Conservation (phyloP, 2,329 filamentous ascomycete species). For the Alternaria sp. region DNA sequence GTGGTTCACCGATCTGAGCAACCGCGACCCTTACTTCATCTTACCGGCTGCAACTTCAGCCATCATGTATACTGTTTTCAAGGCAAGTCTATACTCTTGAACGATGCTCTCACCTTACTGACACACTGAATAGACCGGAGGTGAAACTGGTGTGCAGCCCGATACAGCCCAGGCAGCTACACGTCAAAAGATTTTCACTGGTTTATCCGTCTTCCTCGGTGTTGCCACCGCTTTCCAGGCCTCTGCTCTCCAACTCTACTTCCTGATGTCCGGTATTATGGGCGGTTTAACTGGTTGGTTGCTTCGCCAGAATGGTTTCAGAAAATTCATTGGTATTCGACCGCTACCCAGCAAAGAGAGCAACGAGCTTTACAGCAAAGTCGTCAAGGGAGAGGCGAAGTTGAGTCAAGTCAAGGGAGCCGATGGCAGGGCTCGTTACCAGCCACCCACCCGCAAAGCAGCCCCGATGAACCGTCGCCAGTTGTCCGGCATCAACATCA, state of each 20-base stretch:
- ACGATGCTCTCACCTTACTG: slow-evolving; percentile 18
- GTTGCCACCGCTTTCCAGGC: slow-evolving; percentile 63
- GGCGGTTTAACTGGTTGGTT: slow-evolving; percentile 49
- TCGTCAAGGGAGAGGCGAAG: slow-evolving; percentile 34
- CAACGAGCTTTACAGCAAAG: slow-evolving; percentile 35
- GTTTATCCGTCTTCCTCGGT: slow-evolving; percentile 62
- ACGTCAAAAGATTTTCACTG: slow-evolving; percentile 53
- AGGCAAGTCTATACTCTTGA: slow-evolving; percentile 54
- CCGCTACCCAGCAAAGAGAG: slow-evolving; percentile 30
- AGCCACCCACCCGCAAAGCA: slow-evolving; percentile 25
- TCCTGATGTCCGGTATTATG: slow-evolving; percentile 56
- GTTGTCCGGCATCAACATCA: slow-evolving; percentile 34
- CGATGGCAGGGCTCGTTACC: slow-evolving; percentile 39
- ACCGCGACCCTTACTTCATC: slow-evolving; percentile 77
- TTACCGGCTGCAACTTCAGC: slow-evolving; percentile 69
- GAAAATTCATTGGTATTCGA: slow-evolving; percentile 47
- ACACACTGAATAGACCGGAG: slow-evolving; percentile 51
- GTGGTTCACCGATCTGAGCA: slow-evolving; percentile 82
- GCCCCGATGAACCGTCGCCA: slow-evolving; percentile 17
- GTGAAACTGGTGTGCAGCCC: slow-evolving; percentile 54
- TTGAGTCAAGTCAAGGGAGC: slow-evolving; percentile 28
- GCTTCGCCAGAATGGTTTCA: slow-evolving; percentile 47
- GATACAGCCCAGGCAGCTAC: slow-evolving; percentile 30
- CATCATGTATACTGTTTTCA: slow-evolving; percentile 64
- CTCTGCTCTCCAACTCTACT: slow-evolving; percentile 68